Base-by-base conservation (phyloP, 2,329 filamentous ascomycete genomes). In the Colletotrichum incanum region DNA sequence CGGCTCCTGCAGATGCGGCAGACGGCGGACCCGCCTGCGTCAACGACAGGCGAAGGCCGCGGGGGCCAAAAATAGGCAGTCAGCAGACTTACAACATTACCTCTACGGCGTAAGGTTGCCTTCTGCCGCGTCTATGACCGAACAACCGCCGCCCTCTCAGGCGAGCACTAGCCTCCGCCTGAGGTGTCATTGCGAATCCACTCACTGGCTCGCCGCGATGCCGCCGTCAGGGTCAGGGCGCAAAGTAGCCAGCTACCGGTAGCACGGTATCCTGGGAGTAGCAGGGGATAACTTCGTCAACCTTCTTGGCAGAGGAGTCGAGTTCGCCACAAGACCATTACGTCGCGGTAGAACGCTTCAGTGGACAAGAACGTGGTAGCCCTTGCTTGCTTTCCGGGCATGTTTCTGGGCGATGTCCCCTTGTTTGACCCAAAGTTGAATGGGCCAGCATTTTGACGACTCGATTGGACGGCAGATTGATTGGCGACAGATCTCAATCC, bases 11-110 rank as follows among this genome's bases (percentile, higher is more conserved):
- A 39, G 37, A 43, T 52, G 69, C 65, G 69, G 69, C 60, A 65
- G 71, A 71, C 26, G 39, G 66, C 66, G 66, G 70, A 59, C n/a
- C 56, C 59, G 37, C 31, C 65, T 59, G 41, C 45, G n/a, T 66
- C 45, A 28, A 9, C 41, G 60, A 62, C 47, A 61, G 39, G 43
- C 45, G 52, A 55, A 28, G 39, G 41, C 41, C 60, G 39, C 37
- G 60, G 52, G 65, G 69, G 58, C 50, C 65, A 71, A 59, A 65
- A 69, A 45, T 60, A 69, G 49, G 37, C 41, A 43, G 66, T 69
- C 65, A 65, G 70, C 70, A 72, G 65, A 61, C 49, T 28, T 28
- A 23, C 59, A n/a, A 39, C 9, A 58, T 49, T 71, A 43, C 69
- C 64, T 58, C 69, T 50, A 49, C 54, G 50, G 64, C 65, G 47